Evolutionary conservation across 495 filamentous ascomycete species (phyloP).

Genomic region (Choiromyces venosus): DNA sequence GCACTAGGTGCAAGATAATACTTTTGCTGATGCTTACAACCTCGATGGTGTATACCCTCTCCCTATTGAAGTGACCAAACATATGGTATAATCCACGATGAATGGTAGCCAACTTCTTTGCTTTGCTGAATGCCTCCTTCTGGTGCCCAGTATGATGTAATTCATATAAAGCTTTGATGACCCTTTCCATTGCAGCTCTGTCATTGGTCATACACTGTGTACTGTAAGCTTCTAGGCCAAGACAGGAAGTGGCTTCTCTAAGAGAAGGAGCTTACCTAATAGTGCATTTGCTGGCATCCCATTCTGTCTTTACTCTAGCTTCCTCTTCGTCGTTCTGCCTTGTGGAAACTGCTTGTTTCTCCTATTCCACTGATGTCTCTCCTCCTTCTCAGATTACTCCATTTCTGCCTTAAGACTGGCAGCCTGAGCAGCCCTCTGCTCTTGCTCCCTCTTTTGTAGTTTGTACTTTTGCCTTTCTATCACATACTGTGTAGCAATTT

Average conservation of each 20-base stretch:
- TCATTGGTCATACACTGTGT: slow-evolving; percentile 28
- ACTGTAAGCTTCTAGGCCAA: slow-evolving; percentile 29
- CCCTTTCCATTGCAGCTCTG: slow-evolving; percentile 24
- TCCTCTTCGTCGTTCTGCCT: slow-evolving; percentile 20
- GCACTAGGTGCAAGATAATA: too few relatives aligned
- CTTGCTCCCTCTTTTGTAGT: slow-evolving; percentile 30
- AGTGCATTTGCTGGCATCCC: slow-evolving; percentile 14
- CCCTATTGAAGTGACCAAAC: slow-evolving; percentile 40
- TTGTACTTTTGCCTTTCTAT: slow-evolving; percentile 25
- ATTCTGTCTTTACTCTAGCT: slow-evolving; percentile 19
- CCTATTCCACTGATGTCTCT: slow-evolving; percentile 18
- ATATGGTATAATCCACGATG: slow-evolving; percentile 37
- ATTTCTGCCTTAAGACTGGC: slow-evolving; percentile 30
- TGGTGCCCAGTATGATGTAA: slow-evolving; percentile 28
- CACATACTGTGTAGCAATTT: slow-evolving; percentile 28
- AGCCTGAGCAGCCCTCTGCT: slow-evolving; percentile 23
- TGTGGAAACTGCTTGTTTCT: slow-evolving; percentile 19
- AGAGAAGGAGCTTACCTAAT: slow-evolving; percentile 3
- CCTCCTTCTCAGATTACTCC: slow-evolving; percentile 26
- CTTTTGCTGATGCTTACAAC: slow-evolving; percentile 37
- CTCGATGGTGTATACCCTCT: slow-evolving; percentile 33
- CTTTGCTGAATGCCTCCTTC: slow-evolving; percentile 28
- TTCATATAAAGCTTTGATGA: slow-evolving; percentile 35
- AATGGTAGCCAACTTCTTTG: slow-evolving; percentile 32
- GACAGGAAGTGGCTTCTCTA: slow-evolving; percentile 14